Evolutionary conservation across 257 asterid species (phyloP), one percentile per base, ranked within the genome.

Genomic region (Scutellaria barbata): DNA sequence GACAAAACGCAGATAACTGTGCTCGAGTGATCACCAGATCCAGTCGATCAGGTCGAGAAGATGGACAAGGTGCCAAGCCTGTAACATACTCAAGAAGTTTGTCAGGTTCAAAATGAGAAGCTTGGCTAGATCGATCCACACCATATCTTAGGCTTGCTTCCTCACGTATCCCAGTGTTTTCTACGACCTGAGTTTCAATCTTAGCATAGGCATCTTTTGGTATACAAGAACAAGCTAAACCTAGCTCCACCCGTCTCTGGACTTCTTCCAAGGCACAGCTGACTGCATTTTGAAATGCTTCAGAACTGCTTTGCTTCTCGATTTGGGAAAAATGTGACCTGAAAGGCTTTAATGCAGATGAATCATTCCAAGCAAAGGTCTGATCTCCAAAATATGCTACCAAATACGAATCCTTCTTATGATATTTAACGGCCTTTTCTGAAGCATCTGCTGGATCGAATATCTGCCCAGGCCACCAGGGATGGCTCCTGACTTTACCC

Each of bases 381-480:
- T 80, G 86, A 59, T 95, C 99, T 22, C 98, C 99, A 72, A 92
- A 95, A 85, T 92, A 95, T 3, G 97, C 99, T 54, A 95, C 92
- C 88, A 95, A 82, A 85, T 81, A 87, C 18, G 96, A 65, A 57
- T 90, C 97, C 64, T 89, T 95, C 78, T 88, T 95, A 53, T 72
- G 71, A 81, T 92, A 64, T 74, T 90, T 95, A 67, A 80, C 81
- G 30, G 97, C 97, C 80, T 81, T 86, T 60, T 92, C 95, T 3
- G 99, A 95, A 74, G 97, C 98, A 85, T 92, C 90, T 2, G 81
- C 80, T 7, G 88, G 94, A 77, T 85, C 96, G 61, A 81, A 89
- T 78, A 95, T 88, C 81, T 92, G 99, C n/a, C 99, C 99, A 8
- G 99, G 99, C 99, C 99, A 95, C 99, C 98, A 95, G 0, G 99